A percentile compares a stretch with the other conserved stretches of the same genome.
These are phyloP conservation scores for Nemophila menziesii DNA, from an alignment of 257 asterid species.

Conservation along the genomic window DNA sequence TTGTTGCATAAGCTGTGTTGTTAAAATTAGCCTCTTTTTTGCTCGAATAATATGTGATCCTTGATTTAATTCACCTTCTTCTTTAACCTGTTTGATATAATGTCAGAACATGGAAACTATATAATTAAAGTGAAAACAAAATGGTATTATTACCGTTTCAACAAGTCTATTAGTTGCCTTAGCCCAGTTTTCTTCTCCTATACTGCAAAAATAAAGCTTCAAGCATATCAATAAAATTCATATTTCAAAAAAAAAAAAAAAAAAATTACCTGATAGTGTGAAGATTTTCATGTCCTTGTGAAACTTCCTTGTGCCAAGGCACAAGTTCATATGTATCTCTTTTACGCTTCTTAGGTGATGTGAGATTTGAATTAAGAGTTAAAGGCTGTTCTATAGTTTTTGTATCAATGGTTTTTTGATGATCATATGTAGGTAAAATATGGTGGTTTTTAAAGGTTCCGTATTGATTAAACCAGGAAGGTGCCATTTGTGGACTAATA, in stretches of 20 bases:
- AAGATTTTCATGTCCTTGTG: conserved; percentile 22
- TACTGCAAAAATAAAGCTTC: conserved; percentile 30
- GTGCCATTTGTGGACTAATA: conserved; percentile 64
- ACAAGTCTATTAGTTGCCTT: conserved; percentile 36
- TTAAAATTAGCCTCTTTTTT: conserved; percentile 58
- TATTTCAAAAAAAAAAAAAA: too few relatives aligned
- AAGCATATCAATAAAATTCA: conserved; percentile 12
- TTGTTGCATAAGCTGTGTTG: conserved; percentile 84
- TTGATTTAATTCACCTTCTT: conserved; percentile 38
- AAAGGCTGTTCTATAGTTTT: conserved; percentile 31
- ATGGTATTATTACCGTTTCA: conserved; percentile 37
- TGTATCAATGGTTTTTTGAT: conserved; percentile 19
- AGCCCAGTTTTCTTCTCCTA: conserved; percentile 63
- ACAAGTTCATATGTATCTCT: conserved; percentile 30
- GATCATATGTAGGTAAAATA: conserved; percentile 29
- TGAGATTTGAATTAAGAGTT: conserved; percentile 22
- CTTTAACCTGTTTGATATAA: conserved; percentile 38
- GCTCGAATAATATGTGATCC: conserved; percentile 37
- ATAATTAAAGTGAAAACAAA: not conserved
- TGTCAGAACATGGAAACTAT: conserved; percentile 1
- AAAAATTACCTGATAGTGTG: conserved; percentile 57
- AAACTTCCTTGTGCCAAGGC: conserved; percentile 62
- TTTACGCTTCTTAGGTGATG: conserved; percentile 45
- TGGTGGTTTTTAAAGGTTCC: conserved; percentile 52
- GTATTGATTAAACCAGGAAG: conserved; percentile 68